Percentiles rank a stretch among this genome's conserved stretches.
phyloP scores from a whole-genome alignment of 2,329 filamentous ascomycete species.

The Catunica adiposa region DNA sequence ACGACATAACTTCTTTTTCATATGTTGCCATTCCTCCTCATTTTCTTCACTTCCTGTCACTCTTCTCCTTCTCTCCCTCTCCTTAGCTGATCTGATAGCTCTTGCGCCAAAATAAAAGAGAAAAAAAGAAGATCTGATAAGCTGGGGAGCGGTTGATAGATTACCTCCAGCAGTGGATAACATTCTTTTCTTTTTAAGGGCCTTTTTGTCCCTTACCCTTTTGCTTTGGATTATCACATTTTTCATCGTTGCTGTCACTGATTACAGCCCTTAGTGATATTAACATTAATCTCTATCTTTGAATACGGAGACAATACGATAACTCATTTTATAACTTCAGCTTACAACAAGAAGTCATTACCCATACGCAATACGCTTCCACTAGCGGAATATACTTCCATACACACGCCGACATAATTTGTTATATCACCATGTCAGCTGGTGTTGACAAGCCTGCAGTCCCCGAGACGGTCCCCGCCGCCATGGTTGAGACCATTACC shows the following conservation, averaged over 20 bases:
- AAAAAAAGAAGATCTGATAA: slow-evolving; percentile 8
- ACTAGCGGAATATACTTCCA: background rate
- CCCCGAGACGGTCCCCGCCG: background rate
- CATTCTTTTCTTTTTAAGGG: background rate
- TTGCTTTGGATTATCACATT: background rate
- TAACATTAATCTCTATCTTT: background rate
- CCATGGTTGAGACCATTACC: background rate
- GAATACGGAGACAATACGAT: background rate
- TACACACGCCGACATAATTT: background rate
- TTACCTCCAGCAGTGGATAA: background rate
- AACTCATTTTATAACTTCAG: background rate
- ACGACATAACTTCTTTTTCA: background rate
- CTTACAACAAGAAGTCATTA: slow-evolving; percentile 4
- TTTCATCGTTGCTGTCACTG: background rate
- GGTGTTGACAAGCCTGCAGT: background rate
- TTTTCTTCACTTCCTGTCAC: background rate
- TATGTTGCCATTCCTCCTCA: background rate
- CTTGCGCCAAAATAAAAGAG: background rate
- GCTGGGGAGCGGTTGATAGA: background rate
- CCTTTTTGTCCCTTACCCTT: slow-evolving; percentile 3
- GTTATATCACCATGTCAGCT: background rate
- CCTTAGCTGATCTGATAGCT: slow-evolving; percentile 1
- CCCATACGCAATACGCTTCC: background rate
- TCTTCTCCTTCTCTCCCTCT: background rate
- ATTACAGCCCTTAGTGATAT: background rate